A percentile compares a stretch with the other conserved stretches of the same genome.
Conservation (phyloP, 805 yeast species). For the Starmera quercuum region DNA sequence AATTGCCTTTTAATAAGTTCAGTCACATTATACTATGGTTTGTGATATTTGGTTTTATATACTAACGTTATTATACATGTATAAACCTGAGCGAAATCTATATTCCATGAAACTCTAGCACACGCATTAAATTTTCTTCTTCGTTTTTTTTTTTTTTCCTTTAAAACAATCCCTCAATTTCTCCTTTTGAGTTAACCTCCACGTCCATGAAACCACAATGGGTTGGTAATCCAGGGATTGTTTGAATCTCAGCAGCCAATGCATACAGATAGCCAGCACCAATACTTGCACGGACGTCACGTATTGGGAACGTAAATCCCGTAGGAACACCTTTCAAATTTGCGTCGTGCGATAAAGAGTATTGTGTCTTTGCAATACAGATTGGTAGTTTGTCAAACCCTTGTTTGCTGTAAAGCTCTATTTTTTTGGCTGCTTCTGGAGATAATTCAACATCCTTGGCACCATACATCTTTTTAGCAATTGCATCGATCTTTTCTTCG, state of each 20-base stretch:
- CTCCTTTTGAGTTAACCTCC: slow-evolving; percentile 84
- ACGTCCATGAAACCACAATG: slow-evolving; percentile 96
- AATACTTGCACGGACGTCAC: slow-evolving; percentile 88
- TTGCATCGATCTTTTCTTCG: slow-evolving; percentile 69
- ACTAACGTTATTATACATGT: no score
- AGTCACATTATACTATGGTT: no score
- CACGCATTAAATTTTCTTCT: neutral
- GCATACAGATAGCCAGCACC: slow-evolving; percentile 98
- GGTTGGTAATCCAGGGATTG: slow-evolving; percentile 95
- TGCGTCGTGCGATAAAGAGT: slow-evolving; percentile 92
- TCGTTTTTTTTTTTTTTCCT: neutral
- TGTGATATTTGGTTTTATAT: no score
- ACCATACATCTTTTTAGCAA: slow-evolving; percentile 89
- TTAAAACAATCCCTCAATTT: slow-evolving; percentile 86
- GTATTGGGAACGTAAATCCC: slow-evolving; percentile 88
- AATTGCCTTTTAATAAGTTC: no score
- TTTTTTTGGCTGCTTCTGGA: slow-evolving; percentile 74
- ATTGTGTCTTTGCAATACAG: slow-evolving; percentile 97
- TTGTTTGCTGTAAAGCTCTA: slow-evolving; percentile 74
- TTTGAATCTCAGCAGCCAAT: slow-evolving; percentile 92
- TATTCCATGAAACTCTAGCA: no score
- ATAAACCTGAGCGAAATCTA: no score
- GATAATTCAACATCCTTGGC: slow-evolving; percentile 78
- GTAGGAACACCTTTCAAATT: slow-evolving; percentile 89
- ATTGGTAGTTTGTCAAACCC: slow-evolving; percentile 90